phyloP scores from a whole-genome alignment of 1,139 yeast genomes.

The Arxiozyma bovina region DNA sequence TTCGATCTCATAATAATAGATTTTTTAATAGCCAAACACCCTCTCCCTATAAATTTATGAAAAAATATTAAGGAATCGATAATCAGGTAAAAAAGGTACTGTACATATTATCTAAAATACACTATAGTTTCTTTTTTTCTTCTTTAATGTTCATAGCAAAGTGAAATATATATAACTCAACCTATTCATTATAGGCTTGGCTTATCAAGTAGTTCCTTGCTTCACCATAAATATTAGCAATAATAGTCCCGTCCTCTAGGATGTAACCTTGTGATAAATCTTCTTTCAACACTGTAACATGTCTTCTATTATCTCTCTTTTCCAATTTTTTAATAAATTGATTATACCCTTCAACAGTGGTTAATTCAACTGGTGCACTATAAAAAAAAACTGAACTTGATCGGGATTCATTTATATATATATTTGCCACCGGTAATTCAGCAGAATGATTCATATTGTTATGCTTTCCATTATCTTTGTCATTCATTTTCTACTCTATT shows the following conservation, averaged over 20 bases:
- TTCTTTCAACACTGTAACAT: constrained; percentile 28
- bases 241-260: constrained; percentile 28
- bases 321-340: constrained; percentile 29
- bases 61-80: too few species aligned
- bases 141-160: background rate
- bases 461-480: background rate
- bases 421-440: background rate
- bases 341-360: constrained; percentile 32
- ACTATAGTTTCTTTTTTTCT: background rate
- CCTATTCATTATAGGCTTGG: constrained; percentile 8
- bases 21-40: too few species aligned
- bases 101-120: too few species aligned
- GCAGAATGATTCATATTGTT: background rate
- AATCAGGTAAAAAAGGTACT: too few species aligned
- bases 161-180: too few species aligned
- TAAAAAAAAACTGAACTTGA: constrained; percentile 28
- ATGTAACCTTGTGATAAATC: constrained; percentile 29
- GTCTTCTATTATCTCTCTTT: constrained; percentile 9
- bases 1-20: too few species aligned
- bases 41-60: too few species aligned
- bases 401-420: constrained; percentile 17
- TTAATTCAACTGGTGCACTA: constrained; percentile 33
- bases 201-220: constrained; percentile 26
- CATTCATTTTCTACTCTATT: background rate
- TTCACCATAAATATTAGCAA: constrained; percentile 32